Evolutionary conservation across 768 basidiomycete species (phyloP).

Genomic region (Solioccasus polychromus): DNA sequence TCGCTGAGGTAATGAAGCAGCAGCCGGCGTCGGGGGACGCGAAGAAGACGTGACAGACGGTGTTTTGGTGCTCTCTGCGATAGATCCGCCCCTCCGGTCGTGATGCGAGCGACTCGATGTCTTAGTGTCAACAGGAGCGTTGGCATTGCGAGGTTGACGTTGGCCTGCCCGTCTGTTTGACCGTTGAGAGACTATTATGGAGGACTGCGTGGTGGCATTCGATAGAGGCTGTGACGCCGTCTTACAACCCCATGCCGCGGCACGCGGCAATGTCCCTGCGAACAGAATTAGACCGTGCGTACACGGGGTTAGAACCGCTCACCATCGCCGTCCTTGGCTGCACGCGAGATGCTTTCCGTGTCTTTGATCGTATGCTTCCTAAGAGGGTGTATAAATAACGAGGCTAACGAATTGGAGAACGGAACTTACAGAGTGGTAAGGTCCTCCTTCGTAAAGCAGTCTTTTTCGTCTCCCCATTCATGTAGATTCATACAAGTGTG

Average conservation of each 20-base stretch:
- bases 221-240: constrained; percentile 21
- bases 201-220: constrained; percentile 14
- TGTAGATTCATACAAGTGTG: constrained; percentile 92
- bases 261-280: constrained; percentile 58
- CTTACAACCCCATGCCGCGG: constrained; percentile 62
- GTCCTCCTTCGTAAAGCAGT: constrained; percentile 97
- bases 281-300: constrained; percentile 8
- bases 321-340: constrained; percentile 62
- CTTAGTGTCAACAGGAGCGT: constrained; percentile 36
- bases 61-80: constrained; percentile 36
- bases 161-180: constrained; percentile 42
- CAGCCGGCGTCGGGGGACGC: constrained; percentile 56
- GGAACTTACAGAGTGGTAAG: constrained; percentile 78
- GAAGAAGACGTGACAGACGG: constrained; percentile 51
- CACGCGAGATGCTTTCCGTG: constrained; percentile 65
- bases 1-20: constrained; percentile 35
- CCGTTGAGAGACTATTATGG: constrained; percentile 32
- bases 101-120: constrained; percentile 33
- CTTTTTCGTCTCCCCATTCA: constrained; percentile 98
- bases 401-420: constrained; percentile 3
- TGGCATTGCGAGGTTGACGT: constrained; percentile 47
- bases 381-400: constrained; percentile 2
- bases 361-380: constrained; percentile 95
- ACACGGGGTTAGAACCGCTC: constrained; percentile 1
- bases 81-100: constrained; percentile 43